Base-by-base conservation (phyloP, 148 eudicot genomes). In the Rheum nobile region DNA sequence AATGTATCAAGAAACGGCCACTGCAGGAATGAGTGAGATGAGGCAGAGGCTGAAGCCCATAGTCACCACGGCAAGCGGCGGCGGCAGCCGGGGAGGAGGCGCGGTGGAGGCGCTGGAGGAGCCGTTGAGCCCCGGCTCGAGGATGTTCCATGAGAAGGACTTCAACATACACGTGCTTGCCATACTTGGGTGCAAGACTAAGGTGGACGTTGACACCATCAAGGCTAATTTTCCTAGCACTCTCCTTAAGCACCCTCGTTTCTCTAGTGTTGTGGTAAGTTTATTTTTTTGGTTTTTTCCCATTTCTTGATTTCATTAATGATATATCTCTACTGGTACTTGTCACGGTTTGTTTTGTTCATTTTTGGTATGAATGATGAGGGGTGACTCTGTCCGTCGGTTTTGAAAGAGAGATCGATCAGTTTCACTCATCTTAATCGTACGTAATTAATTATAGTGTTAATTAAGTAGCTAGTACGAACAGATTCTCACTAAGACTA, bases 71-170 rank as follows among this genome's bases (percentile, higher is more conserved):
- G 38, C 38, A 19, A 42, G 3, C 10, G 72, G 31, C 1, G 44
- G 65, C 4, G 21, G 35, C 29, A 29, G 67, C 10, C 38, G 70
- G 14, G 5, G 31, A 3, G 21, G 72, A 0, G 44, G 71, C 9
- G 26, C 0, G 3, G 71, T 4, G 24, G 22, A 1, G 31, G 71
- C 17, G 67, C 75, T 52, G 9, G 86, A 82, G 17, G 85, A 84
- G 75, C 90, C 87, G 21, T 32, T 89, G 41, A 87, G 86, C 75
- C 88, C 90, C 35, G 83, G 82, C 2, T 78, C 87, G 32, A 74
- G 71, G 37, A 48, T 68, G 14, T 83, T 83, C 72, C 85, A 83
- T 77, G 73, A 55, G 47, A 77, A 79, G 32, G 73, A 74, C 4
- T 83, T 83, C 52, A 80, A 77, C 32, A 73, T 83, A 54, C 83